phyloP scores from a whole-genome alignment of 306 rosid species.

The Medicago truncatula region MtrunA17r5.0-ANR NC_053044.1:52947501-52948000 shows the following conservation, averaged over 20 bases:
- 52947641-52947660: too few species aligned
- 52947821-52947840: conserved; percentile 1
- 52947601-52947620: not conserved
- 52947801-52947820: too few species aligned
- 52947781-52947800: conserved; percentile 5
- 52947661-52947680: too few species aligned
- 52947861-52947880: conserved; percentile 31
- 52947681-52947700: not conserved
- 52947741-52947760: conserved; percentile 36
- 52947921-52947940: not conserved
- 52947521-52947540: not conserved
- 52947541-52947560: not conserved
- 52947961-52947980: not conserved
- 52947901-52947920: not conserved
- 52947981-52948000: too few species aligned
- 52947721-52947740: not conserved
- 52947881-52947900: not conserved
- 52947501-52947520: too few species aligned
- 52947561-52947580: not conserved
- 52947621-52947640: not conserved
- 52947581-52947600: not conserved
- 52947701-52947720: not conserved
- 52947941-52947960: conserved; percentile 13
- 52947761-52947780: not conserved
- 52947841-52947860: conserved; percentile 15